Evolutionary conservation across 768 basidiomycete genomes (phyloP).

Genomic region (Steccherinum ochraceum): DNA sequence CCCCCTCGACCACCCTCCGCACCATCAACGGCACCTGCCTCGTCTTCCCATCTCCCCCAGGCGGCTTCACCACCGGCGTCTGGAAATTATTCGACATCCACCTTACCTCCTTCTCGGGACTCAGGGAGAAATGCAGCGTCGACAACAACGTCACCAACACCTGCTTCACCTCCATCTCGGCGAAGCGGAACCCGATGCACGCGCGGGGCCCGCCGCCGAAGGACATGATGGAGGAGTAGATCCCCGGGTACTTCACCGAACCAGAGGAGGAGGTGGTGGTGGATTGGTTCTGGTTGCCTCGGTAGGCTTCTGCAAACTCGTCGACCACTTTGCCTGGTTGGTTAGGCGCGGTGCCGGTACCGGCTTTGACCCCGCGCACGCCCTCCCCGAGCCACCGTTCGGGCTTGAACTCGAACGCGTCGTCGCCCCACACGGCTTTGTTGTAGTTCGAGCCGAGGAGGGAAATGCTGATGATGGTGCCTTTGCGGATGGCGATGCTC

Average conservation of each 20-base stretch:
- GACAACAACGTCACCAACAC: constrained; percentile 28
- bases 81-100: constrained; percentile 31
- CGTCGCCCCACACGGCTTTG: constrained; percentile 35
- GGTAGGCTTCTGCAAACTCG: neutral
- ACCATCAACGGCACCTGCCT: constrained; percentile 27
- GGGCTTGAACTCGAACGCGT: constrained; percentile 41
- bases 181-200: constrained; percentile 11
- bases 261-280: neutral
- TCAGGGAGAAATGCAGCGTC: constrained; percentile 28
- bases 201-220: constrained; percentile 8
- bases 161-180: constrained; percentile 19
- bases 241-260: constrained; percentile 14
- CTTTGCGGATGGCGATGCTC: constrained; percentile 29
- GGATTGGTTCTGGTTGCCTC: neutral
- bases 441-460: constrained; percentile 33
- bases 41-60: constrained; percentile 27
- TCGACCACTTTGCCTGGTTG: constrained; percentile 1
- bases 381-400: constrained; percentile 68
- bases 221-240: constrained; percentile 15
- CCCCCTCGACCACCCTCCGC: constrained; percentile 19
- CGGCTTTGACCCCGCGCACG: too few species aligned
- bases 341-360: neutral
- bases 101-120: constrained; percentile 28
- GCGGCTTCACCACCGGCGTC: constrained; percentile 30
- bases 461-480: constrained; percentile 30